Conservation (phyloP, 306 rosid species). For the Vigna trinervia region DNA sequence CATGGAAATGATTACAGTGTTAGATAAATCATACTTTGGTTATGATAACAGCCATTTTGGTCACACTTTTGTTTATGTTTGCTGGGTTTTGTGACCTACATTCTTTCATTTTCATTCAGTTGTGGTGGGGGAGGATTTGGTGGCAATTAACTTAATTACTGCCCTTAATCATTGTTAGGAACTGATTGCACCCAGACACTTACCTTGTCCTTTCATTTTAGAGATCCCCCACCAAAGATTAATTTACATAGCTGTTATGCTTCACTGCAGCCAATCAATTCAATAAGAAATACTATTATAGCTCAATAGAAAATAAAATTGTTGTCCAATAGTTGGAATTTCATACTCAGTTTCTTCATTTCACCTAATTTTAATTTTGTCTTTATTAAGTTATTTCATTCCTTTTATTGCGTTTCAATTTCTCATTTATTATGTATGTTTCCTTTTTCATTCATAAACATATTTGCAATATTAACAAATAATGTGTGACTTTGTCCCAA, state of each 20-base stretch:
- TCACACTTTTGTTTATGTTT: conserved; percentile 25
- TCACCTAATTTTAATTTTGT: too few relatives aligned
- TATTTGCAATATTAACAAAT: too few relatives aligned
- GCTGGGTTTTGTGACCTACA: conserved; percentile 32
- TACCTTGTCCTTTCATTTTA: conserved; percentile 4
- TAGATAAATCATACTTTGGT: background rate
- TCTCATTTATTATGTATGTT: too few relatives aligned
- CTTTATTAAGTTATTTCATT: too few relatives aligned
- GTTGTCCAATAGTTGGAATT: too few relatives aligned
- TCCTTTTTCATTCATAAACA: too few relatives aligned
- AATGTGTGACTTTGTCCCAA: too few relatives aligned
- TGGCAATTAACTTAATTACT: conserved; percentile 39
- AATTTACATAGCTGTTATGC: conserved; percentile 12
- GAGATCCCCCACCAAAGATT: conserved; percentile 5
- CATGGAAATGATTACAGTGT: conserved; percentile 44
- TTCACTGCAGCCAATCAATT: conserved; percentile 19
- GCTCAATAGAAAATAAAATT: too few relatives aligned
- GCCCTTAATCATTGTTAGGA: conserved; percentile 52
- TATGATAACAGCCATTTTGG: conserved; percentile 49
- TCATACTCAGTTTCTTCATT: too few relatives aligned
- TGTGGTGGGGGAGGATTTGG: conserved; percentile 59
- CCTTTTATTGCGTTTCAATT: too few relatives aligned
- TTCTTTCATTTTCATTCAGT: conserved; percentile 25
- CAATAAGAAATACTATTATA: background rate
- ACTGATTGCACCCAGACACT: conserved; percentile 41